These are phyloP conservation scores for Stachybotrys chlorohalonatus DNA, from an alignment of 2,329 filamentous ascomycete species.

Conservation along the genomic window DNA sequence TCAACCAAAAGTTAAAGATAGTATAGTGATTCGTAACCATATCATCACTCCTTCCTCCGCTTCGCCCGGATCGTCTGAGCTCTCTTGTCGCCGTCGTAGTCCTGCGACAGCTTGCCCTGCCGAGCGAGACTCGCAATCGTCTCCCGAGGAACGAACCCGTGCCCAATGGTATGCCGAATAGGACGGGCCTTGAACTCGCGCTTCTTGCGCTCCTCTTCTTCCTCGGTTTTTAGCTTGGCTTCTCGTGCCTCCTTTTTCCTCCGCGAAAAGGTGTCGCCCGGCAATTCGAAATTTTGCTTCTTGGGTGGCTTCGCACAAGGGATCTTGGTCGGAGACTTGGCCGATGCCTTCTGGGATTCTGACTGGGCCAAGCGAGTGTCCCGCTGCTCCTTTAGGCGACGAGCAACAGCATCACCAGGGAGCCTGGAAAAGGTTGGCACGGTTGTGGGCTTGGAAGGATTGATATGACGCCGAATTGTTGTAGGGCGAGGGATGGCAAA, in stretches of 20 bases:
- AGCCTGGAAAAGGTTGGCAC: conserved; percentile 47
- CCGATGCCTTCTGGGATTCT: conserved; percentile 21
- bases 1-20: too few species aligned
- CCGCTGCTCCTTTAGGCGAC: conserved; percentile 47
- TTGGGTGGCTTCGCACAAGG: conserved; percentile 44
- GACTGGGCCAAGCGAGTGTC: conserved; percentile 40
- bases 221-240: conserved; percentile 44
- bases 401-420: conserved; percentile 52
- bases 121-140: conserved; percentile 49
- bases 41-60: not conserved
- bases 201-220: conserved; percentile 50
- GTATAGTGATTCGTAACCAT: not conserved
- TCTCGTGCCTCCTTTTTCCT: conserved; percentile 47
- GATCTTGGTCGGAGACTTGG: conserved; percentile 30
- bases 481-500: conserved; percentile 6
- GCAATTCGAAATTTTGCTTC: conserved; percentile 51
- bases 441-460: conserved; percentile 38
- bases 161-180: conserved; percentile 33
- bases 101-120: conserved; percentile 30
- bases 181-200: conserved; percentile 58
- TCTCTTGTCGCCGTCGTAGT: conserved; percentile 10
- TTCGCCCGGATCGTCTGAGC: not conserved
- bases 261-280: conserved; percentile 50
- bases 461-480: conserved; percentile 36
- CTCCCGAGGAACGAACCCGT: conserved; percentile 39